phyloP scores from a whole-genome alignment of 768 basidiomycete species.

The Naganishia onofrii region DNA sequence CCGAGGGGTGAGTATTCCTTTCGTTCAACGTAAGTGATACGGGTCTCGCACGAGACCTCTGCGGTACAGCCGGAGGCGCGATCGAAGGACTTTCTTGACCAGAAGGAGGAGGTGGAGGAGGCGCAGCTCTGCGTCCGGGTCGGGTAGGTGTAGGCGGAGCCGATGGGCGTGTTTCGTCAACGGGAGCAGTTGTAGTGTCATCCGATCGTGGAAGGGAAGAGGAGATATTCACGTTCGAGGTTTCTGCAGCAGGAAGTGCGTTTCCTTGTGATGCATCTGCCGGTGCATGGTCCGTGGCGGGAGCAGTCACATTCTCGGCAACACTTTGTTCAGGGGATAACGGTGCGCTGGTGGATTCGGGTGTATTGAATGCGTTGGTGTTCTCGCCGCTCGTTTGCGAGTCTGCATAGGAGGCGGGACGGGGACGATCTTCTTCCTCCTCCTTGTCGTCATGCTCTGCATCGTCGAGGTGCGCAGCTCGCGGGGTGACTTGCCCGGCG shows the following conservation, averaged over 20 bases:
- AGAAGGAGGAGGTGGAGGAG: constrained; percentile 7
- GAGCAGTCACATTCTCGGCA: too few relatives aligned
- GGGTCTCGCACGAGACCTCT: constrained; percentile 6
- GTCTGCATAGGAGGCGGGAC: constrained; percentile 11
- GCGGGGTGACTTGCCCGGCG: background rate
- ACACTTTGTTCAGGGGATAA: constrained; percentile 24
- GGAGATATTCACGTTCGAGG: too few relatives aligned
- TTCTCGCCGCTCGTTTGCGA: constrained; percentile 33
- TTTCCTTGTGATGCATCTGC: too few relatives aligned
- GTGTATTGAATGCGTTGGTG: constrained; percentile 39
- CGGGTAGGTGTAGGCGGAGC: constrained; percentile 23
- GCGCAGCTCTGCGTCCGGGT: constrained; percentile 26
- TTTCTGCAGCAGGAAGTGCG: too few relatives aligned
- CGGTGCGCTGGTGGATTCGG: constrained; percentile 34
- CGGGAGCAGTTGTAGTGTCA: background rate
- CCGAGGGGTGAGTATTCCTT: too few relatives aligned
- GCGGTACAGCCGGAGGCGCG: constrained; percentile 7
- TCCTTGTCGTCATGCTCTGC: background rate
- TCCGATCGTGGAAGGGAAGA: constrained; percentile 19
- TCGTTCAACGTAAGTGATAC: background rate
- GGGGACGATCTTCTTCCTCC: background rate
- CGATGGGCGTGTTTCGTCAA: background rate
- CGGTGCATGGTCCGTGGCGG: too few relatives aligned
- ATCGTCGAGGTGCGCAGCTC: background rate
- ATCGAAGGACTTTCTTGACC: background rate